Base-by-base conservation (phyloP, 371 early-diverging fungal genomes). In the Globomyces sp. region DNA sequence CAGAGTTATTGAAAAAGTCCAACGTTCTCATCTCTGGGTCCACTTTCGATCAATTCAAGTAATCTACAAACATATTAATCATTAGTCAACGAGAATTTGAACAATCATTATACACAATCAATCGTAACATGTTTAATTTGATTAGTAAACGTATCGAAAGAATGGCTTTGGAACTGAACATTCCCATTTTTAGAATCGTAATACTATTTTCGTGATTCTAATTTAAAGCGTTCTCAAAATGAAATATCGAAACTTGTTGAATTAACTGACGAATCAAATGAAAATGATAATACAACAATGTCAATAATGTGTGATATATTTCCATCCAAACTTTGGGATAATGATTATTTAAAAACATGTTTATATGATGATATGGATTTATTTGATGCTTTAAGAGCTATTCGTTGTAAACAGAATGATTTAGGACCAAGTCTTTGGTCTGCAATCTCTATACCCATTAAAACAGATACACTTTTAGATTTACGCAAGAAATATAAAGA, bases 331-430 rank as follows among this genome's bases (percentile, higher is more conserved):
- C 46, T 43, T n/a, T 64, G 13, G 41, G 69, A 55, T 10, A 68
- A 62, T 39, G 41, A 53, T n/a, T 66, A 69, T 34, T 34, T 60
- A 10, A 66, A 64, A 24, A 34, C 61, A 37, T 75, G 66, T 39
- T 63, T 78, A 10, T 74, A 74, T 50, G 72, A 71, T 47, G 78
- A 73, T 41, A 50, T 53, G n/a, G 75, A 78, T 58, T 34, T 78
- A 24, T 55, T 68, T 40, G 73, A 71, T 1, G 67, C 68, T n/a
- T 8, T 74, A 11, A 53, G 51, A 47, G 39, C 37, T 39, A 53
- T 71, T 45, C 11, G 24, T 5, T 39, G 8, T 47, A 45, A n/a
- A 36, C 39, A 50, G 47, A 6, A 43, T 6, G 37, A 50, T 6
- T 42, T 58, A 43, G 60, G 66, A 45, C 24, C 13, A 39, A 44